phyloP scores from a whole-genome alignment of 352 stramenopile genomes.

The Globisporangium paroecandrum region DNA sequence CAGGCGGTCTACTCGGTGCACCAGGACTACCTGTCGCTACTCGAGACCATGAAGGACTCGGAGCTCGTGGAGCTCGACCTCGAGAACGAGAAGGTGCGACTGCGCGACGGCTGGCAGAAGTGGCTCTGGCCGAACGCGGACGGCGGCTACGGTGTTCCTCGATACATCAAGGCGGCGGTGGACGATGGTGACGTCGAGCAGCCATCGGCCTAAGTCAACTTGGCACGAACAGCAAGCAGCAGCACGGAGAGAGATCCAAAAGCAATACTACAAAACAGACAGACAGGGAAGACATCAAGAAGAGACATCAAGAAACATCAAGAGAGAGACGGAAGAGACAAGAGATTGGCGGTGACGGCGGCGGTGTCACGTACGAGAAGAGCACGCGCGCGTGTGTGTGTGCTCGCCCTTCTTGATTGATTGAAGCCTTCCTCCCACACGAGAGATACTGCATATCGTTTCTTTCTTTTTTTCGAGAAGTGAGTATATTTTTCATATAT shows the following conservation, averaged over 20 bases:
- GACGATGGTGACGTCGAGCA: constrained; percentile 29
- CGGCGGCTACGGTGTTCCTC: constrained; percentile 81
- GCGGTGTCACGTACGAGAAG: background rate
- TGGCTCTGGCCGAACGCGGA: constrained; percentile 89
- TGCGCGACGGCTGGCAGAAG: constrained; percentile 81
- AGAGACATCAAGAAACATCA: background rate
- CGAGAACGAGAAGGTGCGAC: constrained; percentile 88
- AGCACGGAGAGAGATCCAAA: constrained; percentile 8
- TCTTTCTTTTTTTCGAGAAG: constrained; percentile 8
- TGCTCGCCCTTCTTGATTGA: background rate
- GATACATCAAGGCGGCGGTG: constrained; percentile 82
- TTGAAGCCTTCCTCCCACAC: background rate
- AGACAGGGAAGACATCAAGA: background rate
- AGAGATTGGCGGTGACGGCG: background rate
- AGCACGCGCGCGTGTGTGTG: background rate
- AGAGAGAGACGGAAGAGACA: background rate
- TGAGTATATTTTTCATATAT: constrained; percentile 6
- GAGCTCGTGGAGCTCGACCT: constrained; percentile 77
- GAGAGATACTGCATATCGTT: constrained; percentile 6
- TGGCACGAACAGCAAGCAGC: background rate
- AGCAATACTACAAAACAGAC: background rate
- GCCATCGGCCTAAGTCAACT: constrained; percentile 19
- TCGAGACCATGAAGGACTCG: constrained; percentile 67
- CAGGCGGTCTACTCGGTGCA: constrained; percentile 84
- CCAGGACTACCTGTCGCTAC: constrained; percentile 80